Conservation (phyloP, 805 yeast genomes). For the Ogataea glucozyma region DNA sequence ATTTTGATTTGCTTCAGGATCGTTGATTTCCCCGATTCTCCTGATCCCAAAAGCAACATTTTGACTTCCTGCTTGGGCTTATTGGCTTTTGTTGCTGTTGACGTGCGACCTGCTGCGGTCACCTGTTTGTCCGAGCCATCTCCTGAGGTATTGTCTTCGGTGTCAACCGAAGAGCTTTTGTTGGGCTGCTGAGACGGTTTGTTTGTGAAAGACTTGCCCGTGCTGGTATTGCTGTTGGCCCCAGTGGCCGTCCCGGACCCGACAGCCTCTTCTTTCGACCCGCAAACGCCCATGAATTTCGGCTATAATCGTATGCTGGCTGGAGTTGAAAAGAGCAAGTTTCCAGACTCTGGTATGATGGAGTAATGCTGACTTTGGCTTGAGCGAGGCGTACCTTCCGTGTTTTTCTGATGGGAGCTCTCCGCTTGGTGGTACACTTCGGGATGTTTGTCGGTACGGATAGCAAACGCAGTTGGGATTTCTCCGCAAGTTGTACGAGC, state of each 20-base stretch:
- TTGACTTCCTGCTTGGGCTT: constrained; percentile 55
- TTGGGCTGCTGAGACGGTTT: background rate
- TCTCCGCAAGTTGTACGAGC: too few relatives aligned
- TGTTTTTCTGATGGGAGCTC: too few relatives aligned
- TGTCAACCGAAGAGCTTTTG: background rate
- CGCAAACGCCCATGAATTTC: constrained; percentile 31
- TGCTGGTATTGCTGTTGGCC: constrained; percentile 4
- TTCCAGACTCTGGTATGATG: too few relatives aligned
- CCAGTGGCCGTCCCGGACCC: constrained; percentile 2
- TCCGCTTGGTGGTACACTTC: too few relatives aligned
- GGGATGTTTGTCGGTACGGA: too few relatives aligned
- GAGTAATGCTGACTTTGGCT: too few relatives aligned
- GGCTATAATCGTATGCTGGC: background rate
- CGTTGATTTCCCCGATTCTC: constrained; percentile 83
- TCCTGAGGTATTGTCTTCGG: background rate
- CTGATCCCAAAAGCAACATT: constrained; percentile 81
- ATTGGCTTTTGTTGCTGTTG: constrained; percentile 7
- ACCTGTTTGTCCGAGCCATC: constrained; percentile 1
- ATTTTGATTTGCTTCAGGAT: constrained; percentile 81
- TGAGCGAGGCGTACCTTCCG: too few relatives aligned
- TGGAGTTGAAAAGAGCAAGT: background rate
- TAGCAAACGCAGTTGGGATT: too few relatives aligned
- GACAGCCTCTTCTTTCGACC: constrained; percentile 26
- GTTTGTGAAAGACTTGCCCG: constrained; percentile 5
- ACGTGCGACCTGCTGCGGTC: too few relatives aligned